Percentiles rank a stretch among this genome's conserved stretches.
Conservation (phyloP, 1,284 basidiomycete species). For the Cutaneotrichosporon cyanovorans region DNA sequence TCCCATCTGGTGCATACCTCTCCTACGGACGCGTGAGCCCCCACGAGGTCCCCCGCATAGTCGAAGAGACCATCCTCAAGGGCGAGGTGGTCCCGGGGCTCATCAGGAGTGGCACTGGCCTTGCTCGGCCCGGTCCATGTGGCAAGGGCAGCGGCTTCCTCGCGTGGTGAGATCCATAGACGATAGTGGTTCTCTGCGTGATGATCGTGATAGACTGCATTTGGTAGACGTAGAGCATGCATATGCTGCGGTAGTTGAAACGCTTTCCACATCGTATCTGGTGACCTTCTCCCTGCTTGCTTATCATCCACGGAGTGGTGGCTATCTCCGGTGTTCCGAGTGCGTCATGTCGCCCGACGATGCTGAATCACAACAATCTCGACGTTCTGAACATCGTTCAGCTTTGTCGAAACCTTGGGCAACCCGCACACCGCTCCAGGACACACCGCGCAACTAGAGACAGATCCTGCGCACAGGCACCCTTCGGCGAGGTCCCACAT, state of each 20-base stretch:
- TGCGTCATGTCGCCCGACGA: neutral
- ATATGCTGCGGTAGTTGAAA: too few species aligned
- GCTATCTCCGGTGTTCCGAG: too few species aligned
- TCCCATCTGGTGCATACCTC: constrained; percentile 70
- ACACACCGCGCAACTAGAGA: neutral
- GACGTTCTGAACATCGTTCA: too few species aligned
- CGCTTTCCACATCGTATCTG: too few species aligned
- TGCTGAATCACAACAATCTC: neutral
- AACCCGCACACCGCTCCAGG: too few species aligned
- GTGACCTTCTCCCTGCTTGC: too few species aligned
- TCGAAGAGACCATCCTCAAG: constrained; percentile 73
- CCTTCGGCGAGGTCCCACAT: neutral
- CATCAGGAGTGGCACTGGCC: constrained; percentile 71
- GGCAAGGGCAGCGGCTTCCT: constrained; percentile 22
- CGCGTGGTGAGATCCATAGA: constrained; percentile 22
- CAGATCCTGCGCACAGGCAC: neutral
- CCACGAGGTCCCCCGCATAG: constrained; percentile 76
- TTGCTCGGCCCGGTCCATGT: constrained; percentile 38
- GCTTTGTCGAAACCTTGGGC: too few species aligned
- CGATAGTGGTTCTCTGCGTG: too few species aligned
- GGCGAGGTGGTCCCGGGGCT: constrained; percentile 75
- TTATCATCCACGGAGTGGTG: too few species aligned
- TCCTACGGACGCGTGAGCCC: constrained; percentile 93
- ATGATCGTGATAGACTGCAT: too few species aligned
- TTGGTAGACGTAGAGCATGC: too few species aligned